Conservation (phyloP, 2,329 filamentous ascomycete species). For the Penicillium sp. region DNA sequence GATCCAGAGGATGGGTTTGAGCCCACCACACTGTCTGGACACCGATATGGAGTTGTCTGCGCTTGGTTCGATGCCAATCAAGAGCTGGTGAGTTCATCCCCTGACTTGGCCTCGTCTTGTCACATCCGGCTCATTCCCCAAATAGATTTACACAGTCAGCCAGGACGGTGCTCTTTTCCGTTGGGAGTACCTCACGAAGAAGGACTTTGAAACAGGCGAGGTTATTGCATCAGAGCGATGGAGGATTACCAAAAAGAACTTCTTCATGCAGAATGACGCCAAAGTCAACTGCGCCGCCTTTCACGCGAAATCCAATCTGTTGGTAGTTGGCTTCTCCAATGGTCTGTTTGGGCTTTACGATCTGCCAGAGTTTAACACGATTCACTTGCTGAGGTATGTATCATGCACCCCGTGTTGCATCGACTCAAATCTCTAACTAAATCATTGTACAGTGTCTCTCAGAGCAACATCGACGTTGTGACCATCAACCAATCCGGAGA, state of each 20-base stretch:
- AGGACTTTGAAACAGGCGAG: slow-evolving; percentile 62
- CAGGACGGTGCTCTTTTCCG: slow-evolving; percentile 96
- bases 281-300: slow-evolving; percentile 89
- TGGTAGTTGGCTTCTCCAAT: slow-evolving; percentile 96
- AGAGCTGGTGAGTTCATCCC: slow-evolving; percentile 60
- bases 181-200: slow-evolving; percentile 76
- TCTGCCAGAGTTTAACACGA: slow-evolving; percentile 91
- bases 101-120: not conserved
- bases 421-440: slow-evolving; percentile 7
- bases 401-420: not conserved
- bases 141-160: slow-evolving; percentile 83
- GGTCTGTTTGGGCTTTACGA: slow-evolving; percentile 94
- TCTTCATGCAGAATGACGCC: slow-evolving; percentile 88
- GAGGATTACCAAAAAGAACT: slow-evolving; percentile 89
- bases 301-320: slow-evolving; percentile 80
- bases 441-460: slow-evolving; percentile 72
- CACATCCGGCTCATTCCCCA: slow-evolving; percentile 14
- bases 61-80: slow-evolving; percentile 97
- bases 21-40: slow-evolving; percentile 86
- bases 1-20: slow-evolving; percentile 83
- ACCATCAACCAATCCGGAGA: slow-evolving; percentile 93
- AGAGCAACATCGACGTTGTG: slow-evolving; percentile 94
- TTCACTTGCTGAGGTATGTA: slow-evolving; percentile 70
- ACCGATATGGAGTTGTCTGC: slow-evolving; percentile 85
- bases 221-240: slow-evolving; percentile 73